Evolutionary conservation across 2,329 filamentous ascomycete species (phyloP).

Genomic region (Penicillium concentricum): DNA sequence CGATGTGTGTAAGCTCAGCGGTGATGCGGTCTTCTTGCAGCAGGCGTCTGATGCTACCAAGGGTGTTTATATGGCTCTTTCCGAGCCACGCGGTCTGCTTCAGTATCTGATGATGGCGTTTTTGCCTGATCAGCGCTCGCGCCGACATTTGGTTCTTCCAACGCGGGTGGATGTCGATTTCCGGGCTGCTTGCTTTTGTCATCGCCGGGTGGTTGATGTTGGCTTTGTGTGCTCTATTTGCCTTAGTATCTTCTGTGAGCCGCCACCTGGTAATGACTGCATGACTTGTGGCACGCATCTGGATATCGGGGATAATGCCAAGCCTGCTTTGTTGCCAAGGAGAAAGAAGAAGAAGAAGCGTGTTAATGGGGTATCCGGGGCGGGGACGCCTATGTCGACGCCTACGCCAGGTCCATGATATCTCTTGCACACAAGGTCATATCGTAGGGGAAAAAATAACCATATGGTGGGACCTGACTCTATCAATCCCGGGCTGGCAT

Average conservation of each 20-base stretch:
- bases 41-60: constrained; percentile 77
- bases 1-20: constrained; percentile 83
- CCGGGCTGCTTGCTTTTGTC: constrained; percentile 96
- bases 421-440: neutral
- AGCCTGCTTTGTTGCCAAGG: constrained; percentile 70
- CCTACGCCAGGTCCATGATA: constrained; percentile 40
- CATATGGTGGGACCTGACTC: neutral
- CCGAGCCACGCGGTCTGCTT: constrained; percentile 67
- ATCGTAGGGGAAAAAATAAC: neutral
- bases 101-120: constrained; percentile 96
- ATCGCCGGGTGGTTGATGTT: constrained; percentile 83
- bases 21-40: constrained; percentile 87
- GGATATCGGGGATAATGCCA: constrained; percentile 69
- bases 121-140: constrained; percentile 66
- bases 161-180: constrained; percentile 90
- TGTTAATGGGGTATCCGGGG: constrained; percentile 45
- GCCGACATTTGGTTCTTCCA: constrained; percentile 69
- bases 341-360: constrained; percentile 77
- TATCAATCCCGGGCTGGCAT: neutral
- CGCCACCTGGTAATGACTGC: constrained; percentile 65
- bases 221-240: constrained; percentile 97
- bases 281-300: constrained; percentile 80
- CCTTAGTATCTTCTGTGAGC: constrained; percentile 84
- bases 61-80: constrained; percentile 67
- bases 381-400: constrained; percentile 61